phyloP scores from a whole-genome alignment of 352 stramenopile genomes.

The Plasmopara viticola region DNA sequence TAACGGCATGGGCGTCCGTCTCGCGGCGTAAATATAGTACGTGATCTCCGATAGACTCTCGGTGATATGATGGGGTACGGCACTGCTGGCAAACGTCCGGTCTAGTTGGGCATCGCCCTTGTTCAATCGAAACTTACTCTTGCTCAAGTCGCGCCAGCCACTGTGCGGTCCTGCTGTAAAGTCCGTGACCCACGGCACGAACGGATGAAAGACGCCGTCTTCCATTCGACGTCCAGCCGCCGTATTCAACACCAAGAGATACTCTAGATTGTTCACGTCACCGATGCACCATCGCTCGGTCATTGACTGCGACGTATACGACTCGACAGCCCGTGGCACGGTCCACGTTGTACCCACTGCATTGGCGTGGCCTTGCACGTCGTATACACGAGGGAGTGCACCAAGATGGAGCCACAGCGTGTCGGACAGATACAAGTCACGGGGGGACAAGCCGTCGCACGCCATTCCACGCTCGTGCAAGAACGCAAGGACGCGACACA shows the following conservation, averaged over 20 bases:
- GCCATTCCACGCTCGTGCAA: conserved; percentile 37
- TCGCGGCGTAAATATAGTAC: conserved; percentile 93
- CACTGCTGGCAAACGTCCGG: conserved; percentile 82
- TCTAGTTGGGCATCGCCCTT: conserved; percentile 93
- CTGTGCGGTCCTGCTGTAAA: conserved; percentile 47
- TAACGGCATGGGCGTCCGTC: conserved; percentile 82
- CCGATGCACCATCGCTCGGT: conserved; percentile 87
- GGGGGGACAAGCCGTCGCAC: conserved; percentile 37
- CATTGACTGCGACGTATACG: conserved; percentile 31
- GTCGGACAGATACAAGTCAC: conserved; percentile 41
- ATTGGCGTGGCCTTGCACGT: conserved; percentile 1
- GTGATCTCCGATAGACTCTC: conserved; percentile 94
- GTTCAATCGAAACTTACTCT: conserved; percentile 92
- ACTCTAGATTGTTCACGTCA: conserved; percentile 90
- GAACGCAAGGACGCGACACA: conserved; percentile 38
- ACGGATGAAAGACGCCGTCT: conserved; percentile 81
- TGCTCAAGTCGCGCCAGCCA: conserved; percentile 86
- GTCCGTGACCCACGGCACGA: conserved; percentile 95
- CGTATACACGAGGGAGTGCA: conserved; percentile 24
- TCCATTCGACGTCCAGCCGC: conserved; percentile 81
- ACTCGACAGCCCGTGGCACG: conserved; percentile 14
- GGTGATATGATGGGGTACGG: conserved; percentile 90
- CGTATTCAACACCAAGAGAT: conserved; percentile 89
- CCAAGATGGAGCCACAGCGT: conserved; percentile 46
- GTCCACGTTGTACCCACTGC: neutral